These are phyloP conservation scores for Crucihimalaya himalaica DNA, from an alignment of 345 rosid species.

Conservation along the genomic window DNA sequence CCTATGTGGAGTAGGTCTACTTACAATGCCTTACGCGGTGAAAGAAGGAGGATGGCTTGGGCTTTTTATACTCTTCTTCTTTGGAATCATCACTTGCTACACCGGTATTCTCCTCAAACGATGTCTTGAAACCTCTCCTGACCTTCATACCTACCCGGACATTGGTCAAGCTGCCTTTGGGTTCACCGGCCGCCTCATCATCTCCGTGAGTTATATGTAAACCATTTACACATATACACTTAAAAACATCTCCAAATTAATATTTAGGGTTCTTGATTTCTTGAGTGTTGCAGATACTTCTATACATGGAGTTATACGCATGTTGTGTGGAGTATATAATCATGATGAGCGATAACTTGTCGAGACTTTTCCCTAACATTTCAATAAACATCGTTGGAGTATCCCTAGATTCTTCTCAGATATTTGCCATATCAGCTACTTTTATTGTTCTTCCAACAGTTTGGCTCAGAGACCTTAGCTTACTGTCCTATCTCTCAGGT, in stretches of 20 bases:
- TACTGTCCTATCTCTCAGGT: conserved; percentile 87
- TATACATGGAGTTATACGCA: conserved; percentile 75
- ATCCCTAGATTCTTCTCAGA: conserved; percentile 49
- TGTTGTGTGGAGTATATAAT: conserved; percentile 77
- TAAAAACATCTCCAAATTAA: neutral
- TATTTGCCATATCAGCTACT: conserved; percentile 51
- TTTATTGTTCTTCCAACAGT: conserved; percentile 79
- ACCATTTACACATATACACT: conserved; percentile 2
- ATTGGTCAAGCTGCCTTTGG: conserved; percentile 94
- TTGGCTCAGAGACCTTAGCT: conserved; percentile 78
- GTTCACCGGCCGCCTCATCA: conserved; percentile 50
- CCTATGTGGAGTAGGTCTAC: conserved; percentile 70
- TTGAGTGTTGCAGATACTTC: conserved; percentile 54
- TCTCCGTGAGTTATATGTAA: conserved; percentile 49
- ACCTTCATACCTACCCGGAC: conserved; percentile 71
- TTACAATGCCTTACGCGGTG: conserved; percentile 69
- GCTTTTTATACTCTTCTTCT: conserved; percentile 52
- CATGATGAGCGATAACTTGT: conserved; percentile 82
- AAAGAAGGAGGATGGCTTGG: conserved; percentile 85
- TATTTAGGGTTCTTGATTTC: neutral
- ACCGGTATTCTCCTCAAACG: conserved; percentile 65
- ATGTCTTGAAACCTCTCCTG: conserved; percentile 73
- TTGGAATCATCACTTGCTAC: conserved; percentile 57
- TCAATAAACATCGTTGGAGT: conserved; percentile 46
- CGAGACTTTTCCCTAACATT: conserved; percentile 58